Conservation (phyloP, 2,329 filamentous ascomycete genomes). For the Ustilaginoidea virens region DNA sequence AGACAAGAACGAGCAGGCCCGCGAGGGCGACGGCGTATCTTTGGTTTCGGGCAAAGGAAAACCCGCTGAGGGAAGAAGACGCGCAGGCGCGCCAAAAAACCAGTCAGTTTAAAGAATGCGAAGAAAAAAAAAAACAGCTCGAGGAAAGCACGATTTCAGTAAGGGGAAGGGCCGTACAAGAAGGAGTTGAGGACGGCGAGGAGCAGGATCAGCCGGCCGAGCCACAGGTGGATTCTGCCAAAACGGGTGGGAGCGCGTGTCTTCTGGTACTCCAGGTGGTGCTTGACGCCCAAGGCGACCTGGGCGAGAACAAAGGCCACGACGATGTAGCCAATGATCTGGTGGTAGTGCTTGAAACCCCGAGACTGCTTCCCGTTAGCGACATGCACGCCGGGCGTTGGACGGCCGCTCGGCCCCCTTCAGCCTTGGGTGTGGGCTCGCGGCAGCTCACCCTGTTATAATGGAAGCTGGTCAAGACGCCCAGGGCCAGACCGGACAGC, state of each 20-base stretch:
- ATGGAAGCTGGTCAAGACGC: constrained; percentile 33
- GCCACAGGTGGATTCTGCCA: constrained; percentile 38
- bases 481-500: constrained; percentile 33
- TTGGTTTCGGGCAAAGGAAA: constrained; percentile 37
- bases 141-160: too few species aligned
- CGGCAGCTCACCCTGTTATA: constrained; percentile 45
- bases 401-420: too few species aligned
- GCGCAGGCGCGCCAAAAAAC: neutral
- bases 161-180: constrained; percentile 25
- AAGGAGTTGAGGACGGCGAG: constrained; percentile 41
- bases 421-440: too few species aligned
- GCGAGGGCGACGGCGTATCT: constrained; percentile 31
- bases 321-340: constrained; percentile 42
- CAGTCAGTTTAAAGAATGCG: neutral
- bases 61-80: constrained; percentile 27
- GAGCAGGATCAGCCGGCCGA: constrained; percentile 37
- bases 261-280: constrained; percentile 37
- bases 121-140: too few species aligned
- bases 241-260: constrained; percentile 33
- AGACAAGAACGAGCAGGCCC: constrained; percentile 27
- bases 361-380: constrained; percentile 37
- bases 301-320: constrained; percentile 35
- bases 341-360: constrained; percentile 36
- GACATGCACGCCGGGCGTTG: too few species aligned
- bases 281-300: constrained; percentile 36